These are phyloP conservation scores for Eucalyptus camaldulensis DNA, from an alignment of 345 rosid genomes.

Conservation along the genomic window DNA sequence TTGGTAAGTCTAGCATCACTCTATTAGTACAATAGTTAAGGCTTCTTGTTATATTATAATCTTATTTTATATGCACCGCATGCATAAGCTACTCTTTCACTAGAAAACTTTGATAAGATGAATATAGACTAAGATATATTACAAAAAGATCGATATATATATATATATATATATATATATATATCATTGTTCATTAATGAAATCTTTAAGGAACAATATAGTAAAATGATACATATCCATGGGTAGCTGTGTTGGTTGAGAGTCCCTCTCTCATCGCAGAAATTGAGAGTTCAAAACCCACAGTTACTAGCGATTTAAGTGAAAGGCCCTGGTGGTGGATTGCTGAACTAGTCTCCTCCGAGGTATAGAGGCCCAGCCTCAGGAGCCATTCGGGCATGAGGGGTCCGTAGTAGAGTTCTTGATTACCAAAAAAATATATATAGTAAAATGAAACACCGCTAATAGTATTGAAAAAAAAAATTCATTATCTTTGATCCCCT, in stretches of 20 bases:
- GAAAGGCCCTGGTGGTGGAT: accelerated
- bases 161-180: neutral
- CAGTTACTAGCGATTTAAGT: no score
- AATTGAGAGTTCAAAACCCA: no score
- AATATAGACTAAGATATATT: neutral
- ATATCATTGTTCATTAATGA: neutral
- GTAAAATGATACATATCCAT: accelerated
- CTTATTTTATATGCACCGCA: neutral
- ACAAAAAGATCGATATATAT: neutral
- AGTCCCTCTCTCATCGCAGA: accelerated
- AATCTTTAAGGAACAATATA: neutral
- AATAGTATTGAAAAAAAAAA: neutral
- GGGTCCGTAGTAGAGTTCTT: no score
- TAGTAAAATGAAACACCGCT: neutral
- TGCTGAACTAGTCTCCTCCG: no score
- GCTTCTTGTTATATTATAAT: neutral
- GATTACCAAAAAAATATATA: neutral
- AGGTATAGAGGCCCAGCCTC: no score
- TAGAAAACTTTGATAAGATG: neutral
- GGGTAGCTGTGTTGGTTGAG: no score
- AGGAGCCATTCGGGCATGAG: accelerated
- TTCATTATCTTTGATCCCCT: neutral
- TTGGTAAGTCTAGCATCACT: neutral
- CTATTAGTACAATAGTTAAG: neutral
- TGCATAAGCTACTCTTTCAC: neutral